phyloP scores from a whole-genome alignment of 225 moss, liverwort and hornwort genomes.

The Sphagnum tenellum region DNA sequence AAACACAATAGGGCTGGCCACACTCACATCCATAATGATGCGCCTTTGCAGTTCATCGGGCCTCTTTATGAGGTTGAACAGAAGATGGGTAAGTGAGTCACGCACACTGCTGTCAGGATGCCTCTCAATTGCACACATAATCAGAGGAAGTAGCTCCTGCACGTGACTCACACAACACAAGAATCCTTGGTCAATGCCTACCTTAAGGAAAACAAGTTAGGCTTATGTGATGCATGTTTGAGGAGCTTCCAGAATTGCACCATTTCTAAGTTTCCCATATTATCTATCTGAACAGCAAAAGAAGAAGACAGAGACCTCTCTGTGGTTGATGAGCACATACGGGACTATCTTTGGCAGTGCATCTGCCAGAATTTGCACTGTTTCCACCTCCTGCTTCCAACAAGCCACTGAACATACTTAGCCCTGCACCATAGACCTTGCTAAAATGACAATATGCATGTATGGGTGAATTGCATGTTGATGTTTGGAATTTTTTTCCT shows the following conservation, averaged over 20 bases:
- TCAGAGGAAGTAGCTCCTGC: constrained; percentile 89
- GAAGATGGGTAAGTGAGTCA: constrained; percentile 86
- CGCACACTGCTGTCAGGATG: constrained; percentile 75
- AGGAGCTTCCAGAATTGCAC: too few relatives aligned
- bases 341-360: constrained; percentile 93
- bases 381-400: constrained; percentile 54
- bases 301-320: constrained; percentile 46
- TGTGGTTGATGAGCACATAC: constrained; percentile 94
- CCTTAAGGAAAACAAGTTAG: too few relatives aligned
- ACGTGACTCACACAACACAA: neutral
- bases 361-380: constrained; percentile 85
- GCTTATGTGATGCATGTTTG: too few relatives aligned
- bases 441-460: too few relatives aligned
- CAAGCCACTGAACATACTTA: neutral
- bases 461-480: too few relatives aligned
- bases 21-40: constrained; percentile 90
- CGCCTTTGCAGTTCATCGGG: constrained; percentile 83
- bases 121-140: constrained; percentile 97
- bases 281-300: neutral
- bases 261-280: too few relatives aligned
- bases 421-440: too few relatives aligned
- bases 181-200: neutral
- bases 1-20: neutral
- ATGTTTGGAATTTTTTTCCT: too few relatives aligned
- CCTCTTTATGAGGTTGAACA: constrained; percentile 93